Base-by-base conservation (phyloP, 257 asterid genomes). In the Primulina tabacum region DNA sequence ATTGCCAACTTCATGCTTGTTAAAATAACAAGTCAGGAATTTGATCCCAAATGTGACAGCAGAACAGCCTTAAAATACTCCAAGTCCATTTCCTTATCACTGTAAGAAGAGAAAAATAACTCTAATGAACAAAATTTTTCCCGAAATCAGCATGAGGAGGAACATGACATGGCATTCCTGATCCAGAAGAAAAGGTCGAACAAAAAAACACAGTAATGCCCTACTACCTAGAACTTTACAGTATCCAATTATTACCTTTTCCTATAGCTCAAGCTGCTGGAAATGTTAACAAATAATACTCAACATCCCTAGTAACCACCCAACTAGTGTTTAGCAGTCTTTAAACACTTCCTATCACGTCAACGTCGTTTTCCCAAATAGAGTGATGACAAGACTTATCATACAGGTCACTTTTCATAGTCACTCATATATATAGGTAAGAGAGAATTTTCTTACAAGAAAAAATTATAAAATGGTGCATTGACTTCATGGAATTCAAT, bases 141-240 rank as follows among this genome's bases (percentile, higher is more conserved):
- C 38, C 17, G n/a, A 57, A 64, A 64, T 33, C 58, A 64, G 58
- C 34, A 21, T n/a, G 34, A 64, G 34, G 68, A 17, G 33, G 69
- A n/a, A 64, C 17, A 64, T 8, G 32, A 14, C 9, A 10, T 63
- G 57, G 21, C 47, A 16, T 50, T 64, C 53, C 2, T 8, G 47
- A 16, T 26, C 26, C 26, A 34, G 8, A 6, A 65, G 26, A 14
- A 35, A 34, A 65, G 32, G 55, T 21, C 53, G 17, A 65, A 28
- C 35, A 38, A 20, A n/a, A 9, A 28, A 34, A 34, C 17, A 17
- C 17, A 4, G 2, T 14, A 50, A 50, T 2, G 21, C 8, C 7
- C 57, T 50, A 50, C 57, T 50, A 12, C 8, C 8, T 43, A 43
- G 21, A 50, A 3, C 21, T 4, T 8, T 4, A 17, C 4, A 1